Percentiles rank a stretch among this genome's conserved stretches.
Conservation (phyloP, 257 asterid species). For the Jacaranda mimosifolia region DNA sequence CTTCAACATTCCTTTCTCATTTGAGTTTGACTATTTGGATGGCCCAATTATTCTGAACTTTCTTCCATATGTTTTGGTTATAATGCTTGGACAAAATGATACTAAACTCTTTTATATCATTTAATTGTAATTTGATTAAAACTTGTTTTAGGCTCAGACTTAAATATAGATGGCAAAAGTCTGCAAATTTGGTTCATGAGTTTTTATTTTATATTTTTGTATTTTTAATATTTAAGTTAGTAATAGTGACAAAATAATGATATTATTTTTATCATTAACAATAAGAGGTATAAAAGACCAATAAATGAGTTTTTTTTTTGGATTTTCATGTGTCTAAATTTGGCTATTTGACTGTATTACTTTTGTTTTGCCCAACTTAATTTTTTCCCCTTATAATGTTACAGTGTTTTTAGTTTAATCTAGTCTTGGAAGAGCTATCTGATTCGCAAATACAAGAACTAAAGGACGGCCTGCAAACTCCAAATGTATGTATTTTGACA, state of each 20-base stretch:
- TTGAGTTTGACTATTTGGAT: neutral
- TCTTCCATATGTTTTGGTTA: slow-evolving; percentile 9
- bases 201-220: no score
- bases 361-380: no score
- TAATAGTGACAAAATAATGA: no score
- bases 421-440: no score
- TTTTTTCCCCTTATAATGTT: neutral
- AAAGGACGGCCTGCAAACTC: slow-evolving; percentile 79
- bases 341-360: neutral
- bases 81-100: slow-evolving; percentile 37
- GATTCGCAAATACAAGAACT: no score
- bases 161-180: slow-evolving; percentile 40
- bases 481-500: slow-evolving; percentile 61
- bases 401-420: slow-evolving; percentile 24
- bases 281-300: slow-evolving; percentile 44
- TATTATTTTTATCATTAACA: no score
- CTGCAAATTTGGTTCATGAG: no score
- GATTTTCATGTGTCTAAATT: neutral
- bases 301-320: neutral
- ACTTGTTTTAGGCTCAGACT: slow-evolving; percentile 64
- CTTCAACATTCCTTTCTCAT: neutral
- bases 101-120: slow-evolving; percentile 75
- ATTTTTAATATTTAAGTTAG: no score
- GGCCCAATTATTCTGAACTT: slow-evolving; percentile 31
- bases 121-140: slow-evolving; percentile 79